Evolutionary conservation across 306 rosid genomes (phyloP), one percentile per base, ranked within the genome.

Genomic region (Abrus pulchellus): DNA sequence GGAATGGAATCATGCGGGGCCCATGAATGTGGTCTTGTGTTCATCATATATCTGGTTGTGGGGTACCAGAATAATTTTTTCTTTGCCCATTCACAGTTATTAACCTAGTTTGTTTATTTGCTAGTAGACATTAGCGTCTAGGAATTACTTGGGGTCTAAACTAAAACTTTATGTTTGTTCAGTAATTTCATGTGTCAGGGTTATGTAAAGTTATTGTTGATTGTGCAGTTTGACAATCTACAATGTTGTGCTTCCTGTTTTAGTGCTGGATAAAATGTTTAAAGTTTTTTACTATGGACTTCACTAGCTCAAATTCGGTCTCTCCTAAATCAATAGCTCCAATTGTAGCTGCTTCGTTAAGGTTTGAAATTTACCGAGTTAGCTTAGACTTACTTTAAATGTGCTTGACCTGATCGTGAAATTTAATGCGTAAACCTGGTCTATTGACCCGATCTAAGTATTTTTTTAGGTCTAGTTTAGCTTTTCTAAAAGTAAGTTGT

Each of bases 41-140:
- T 80, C 63, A 53, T 75, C 80, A 57, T 56, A 80, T 47, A 77
- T 77, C 52, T 88, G 83, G 76, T 36, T 76, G 82, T 77, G 84
- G 83, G 78, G 63, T 86, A 76, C 86, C 79, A 72, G 83, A 87
- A 91, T 87, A 88, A 89, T 71, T 71, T 50, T 76, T 78, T 68
- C 63, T 36, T 53, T 64, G 70, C 71, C 59, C 50, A 38, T 53
- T 57, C 61, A 63, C 63, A 65, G 62, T 45, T 74, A 32, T 88
- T 86, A 84, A 83, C 91, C 71, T 73, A 83, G 75, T 74, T 85
- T 78, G 78, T 85, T 78, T 88, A 49, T 79, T 87, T 79, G 85
- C 68, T 81, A 33, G 80, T 88, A 92, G 96, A 90, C 74, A 87
- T 66, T 80, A 80, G 79, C 74, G 68, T 83, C 76, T 87, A 89